phyloP scores from a whole-genome alignment of 1,284 basidiomycete genomes.

The Vanrija sp. region DNA sequence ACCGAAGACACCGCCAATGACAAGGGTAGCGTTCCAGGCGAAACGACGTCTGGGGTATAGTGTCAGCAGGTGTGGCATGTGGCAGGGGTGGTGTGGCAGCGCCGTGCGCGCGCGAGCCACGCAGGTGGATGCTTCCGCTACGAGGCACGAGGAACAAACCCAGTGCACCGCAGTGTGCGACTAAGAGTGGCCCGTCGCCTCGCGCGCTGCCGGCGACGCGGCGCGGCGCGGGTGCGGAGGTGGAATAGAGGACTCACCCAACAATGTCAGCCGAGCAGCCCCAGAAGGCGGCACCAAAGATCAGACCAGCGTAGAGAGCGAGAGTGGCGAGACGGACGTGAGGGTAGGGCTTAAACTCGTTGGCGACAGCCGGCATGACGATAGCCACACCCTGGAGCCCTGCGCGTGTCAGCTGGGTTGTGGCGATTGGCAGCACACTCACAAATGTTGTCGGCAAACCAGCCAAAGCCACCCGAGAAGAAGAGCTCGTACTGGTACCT shows the following conservation, averaged over 20 bases:
- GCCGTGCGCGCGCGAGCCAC: background rate
- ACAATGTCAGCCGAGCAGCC: conserved; percentile 48
- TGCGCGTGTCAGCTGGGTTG: background rate
- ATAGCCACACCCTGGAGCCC: conserved; percentile 57
- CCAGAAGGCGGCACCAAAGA: conserved; percentile 60
- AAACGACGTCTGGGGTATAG: conserved; percentile 50
- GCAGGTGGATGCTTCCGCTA: background rate
- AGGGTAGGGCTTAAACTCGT: conserved; percentile 46
- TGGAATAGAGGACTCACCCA: conserved; percentile 25
- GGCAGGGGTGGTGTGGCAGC: too few species aligned
- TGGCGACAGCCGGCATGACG: conserved; percentile 53
- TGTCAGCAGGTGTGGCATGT: background rate
- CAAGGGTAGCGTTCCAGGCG: conserved; percentile 61
- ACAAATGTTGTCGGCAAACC: conserved; percentile 51
- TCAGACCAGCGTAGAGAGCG: conserved; percentile 58
- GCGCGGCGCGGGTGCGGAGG: background rate
- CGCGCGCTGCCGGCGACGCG: too few species aligned
- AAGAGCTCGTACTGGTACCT: conserved; percentile 61
- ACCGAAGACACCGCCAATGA: conserved; percentile 60
- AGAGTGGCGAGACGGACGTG: conserved; percentile 50
- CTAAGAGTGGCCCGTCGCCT: too few species aligned
- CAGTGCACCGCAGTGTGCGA: too few species aligned
- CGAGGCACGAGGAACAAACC: too few species aligned
- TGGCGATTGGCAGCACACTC: background rate
- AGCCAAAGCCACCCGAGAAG: conserved; percentile 52